Evolutionary conservation across 2,329 filamentous ascomycete genomes (phyloP), one percentile per base, ranked within the genome.

Genomic region (Colletotrichum endophyticum): DNA sequence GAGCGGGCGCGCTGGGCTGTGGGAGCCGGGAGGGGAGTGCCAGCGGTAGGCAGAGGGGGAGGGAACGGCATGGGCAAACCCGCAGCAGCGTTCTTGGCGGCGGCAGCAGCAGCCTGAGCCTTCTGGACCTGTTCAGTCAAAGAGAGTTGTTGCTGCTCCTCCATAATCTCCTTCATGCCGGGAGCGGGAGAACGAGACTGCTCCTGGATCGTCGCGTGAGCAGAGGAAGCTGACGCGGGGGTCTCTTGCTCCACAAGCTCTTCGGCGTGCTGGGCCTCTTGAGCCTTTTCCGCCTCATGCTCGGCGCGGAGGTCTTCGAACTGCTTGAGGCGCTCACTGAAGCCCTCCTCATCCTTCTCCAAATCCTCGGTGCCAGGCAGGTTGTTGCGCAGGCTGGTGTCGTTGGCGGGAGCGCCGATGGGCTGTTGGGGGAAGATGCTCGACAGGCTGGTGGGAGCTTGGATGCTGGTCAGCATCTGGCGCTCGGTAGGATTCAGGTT

Each of bases 71-170:
- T 93, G n/a, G 96, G 95, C 81, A 98, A 90, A 32, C 92, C 94
- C 28, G 87, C 85, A 78, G 88, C 87, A 9, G 89, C 87, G 16
- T 91, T 91, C 70, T 92, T 89, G 30, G 80, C 80, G 12, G 81
- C 82, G 7, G 84, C 84, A 8, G 86, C 87, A 53, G 87, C 87
- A 56, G 88, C 88, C 79, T 90, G 89, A 39, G 95, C 93, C 85
- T 96, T 94, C 84, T 96, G 94, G 1, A 97, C 95, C 84, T 96
- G 95, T 83, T 98, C 93, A 6, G 95, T 96, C 71, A 98, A 87
- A 63, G 95, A 96, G 16, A 96, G 89, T 25, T 78, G 66, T 15
- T 78, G 71, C 36, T 78, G 66, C 73, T 80, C 77, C 63, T 77
- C 70, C 67, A 80, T 81, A 16, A 77, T 77, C 30, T 70, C 72